Conservation (phyloP, 2,329 filamentous ascomycete species). For the Pseudogymnoascus sp. region DNA sequence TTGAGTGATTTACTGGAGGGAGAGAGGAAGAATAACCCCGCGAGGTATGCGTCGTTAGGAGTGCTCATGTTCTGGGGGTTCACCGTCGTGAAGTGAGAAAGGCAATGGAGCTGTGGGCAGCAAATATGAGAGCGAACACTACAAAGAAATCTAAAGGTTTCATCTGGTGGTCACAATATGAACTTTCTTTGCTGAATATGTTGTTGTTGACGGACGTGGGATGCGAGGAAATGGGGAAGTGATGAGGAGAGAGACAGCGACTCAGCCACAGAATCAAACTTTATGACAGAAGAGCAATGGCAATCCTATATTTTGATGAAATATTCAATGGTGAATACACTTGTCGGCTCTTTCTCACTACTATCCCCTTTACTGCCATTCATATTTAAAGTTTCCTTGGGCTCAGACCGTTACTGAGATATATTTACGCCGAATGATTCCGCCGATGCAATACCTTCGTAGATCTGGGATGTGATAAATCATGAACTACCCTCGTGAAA, state of each 20-base stretch:
- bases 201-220: not conserved
- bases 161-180: not conserved
- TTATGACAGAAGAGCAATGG: not conserved
- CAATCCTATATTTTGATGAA: not conserved
- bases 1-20: not conserved
- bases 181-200: not conserved
- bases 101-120: not conserved
- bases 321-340: too few species aligned
- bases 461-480: not conserved
- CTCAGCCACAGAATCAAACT: not conserved
- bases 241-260: not conserved
- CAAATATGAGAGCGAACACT: not conserved
- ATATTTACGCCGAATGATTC: not conserved
- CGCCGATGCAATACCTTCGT: not conserved
- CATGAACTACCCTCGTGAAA: not conserved
- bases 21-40: not conserved
- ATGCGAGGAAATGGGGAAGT: not conserved
- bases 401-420: not conserved
- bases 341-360: too few species aligned
- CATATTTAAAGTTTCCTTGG: not conserved
- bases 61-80: too few species aligned
- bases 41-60: too few species aligned
- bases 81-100: not conserved
- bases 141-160: not conserved
- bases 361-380: not conserved